Percentiles rank a stretch among this genome's conserved stretches.
Conservation (phyloP, 208 protist species). For the Lotmaria passim region DNA sequence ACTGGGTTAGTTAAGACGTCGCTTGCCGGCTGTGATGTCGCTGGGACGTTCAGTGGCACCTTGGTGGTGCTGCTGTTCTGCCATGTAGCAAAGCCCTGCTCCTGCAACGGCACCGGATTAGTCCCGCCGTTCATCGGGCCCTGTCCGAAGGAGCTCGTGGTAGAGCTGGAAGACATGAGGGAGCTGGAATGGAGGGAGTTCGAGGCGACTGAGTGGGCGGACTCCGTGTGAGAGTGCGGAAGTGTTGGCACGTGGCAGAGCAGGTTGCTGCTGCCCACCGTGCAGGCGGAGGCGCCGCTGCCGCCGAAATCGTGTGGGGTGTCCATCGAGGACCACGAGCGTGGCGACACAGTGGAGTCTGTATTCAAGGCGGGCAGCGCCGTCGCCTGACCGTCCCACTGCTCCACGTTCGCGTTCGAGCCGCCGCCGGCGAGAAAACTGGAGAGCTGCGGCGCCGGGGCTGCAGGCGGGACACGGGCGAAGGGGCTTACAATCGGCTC, state of each 20-base stretch:
- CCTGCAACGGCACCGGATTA: slow-evolving; percentile 1
- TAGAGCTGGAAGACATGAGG: slow-evolving; percentile 10
- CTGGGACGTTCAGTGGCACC: neutral
- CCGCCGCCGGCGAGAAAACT: neutral
- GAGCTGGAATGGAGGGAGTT: slow-evolving; percentile 5
- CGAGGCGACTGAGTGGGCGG: neutral
- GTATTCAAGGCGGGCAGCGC: slow-evolving; percentile 1
- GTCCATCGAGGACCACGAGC: slow-evolving; percentile 6
- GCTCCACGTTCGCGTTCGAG: neutral
- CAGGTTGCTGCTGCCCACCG: neutral
- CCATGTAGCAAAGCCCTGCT: slow-evolving; percentile 10
- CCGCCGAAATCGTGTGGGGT: neutral
- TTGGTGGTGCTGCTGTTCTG: slow-evolving; percentile 1
- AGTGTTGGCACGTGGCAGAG: neutral
- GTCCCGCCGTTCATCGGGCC: neutral
- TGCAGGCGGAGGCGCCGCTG: neutral
- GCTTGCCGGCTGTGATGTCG: neutral
- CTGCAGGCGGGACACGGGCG: slow-evolving; percentile 1
- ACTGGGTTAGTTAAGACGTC: neutral
- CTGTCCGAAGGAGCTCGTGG: slow-evolving; percentile 4
- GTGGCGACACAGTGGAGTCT: neutral
- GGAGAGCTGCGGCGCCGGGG: slow-evolving; percentile 7
- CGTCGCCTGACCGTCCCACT: neutral
- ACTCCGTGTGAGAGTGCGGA: neutral
- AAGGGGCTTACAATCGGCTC: neutral